Conservation (phyloP, 805 yeast genomes). For the Metschnikowia bowlesiae region DNA sequence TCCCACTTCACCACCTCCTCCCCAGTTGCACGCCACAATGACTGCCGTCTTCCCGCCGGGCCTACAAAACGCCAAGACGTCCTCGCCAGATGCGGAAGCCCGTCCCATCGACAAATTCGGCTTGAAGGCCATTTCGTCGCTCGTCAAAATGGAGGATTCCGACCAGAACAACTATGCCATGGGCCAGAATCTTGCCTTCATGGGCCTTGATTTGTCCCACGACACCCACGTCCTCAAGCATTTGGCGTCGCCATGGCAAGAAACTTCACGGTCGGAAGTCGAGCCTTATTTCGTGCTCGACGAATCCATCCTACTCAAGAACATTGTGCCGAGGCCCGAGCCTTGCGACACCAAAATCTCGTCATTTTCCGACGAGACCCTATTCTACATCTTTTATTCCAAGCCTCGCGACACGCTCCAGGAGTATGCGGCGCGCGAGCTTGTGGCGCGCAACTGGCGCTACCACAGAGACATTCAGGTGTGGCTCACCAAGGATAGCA, state of each 20-base stretch:
- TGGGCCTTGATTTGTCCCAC: conserved; percentile 57
- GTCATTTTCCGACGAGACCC: conserved; percentile 81
- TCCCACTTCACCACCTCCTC: neutral
- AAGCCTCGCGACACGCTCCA: conserved; percentile 91
- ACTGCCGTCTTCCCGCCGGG: conserved; percentile 17
- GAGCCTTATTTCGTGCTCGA: conserved; percentile 80
- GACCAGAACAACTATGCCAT: conserved; percentile 65
- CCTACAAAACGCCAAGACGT: conserved; percentile 8
- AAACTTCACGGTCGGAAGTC: conserved; percentile 83
- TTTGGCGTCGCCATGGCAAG: conserved; percentile 93
- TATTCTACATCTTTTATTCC: conserved; percentile 89
- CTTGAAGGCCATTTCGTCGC: conserved; percentile 54
- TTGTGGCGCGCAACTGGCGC: conserved; percentile 92
- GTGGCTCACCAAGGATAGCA: conserved; percentile 93
- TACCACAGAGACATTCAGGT: conserved; percentile 93
- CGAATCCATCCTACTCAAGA: conserved; percentile 28
- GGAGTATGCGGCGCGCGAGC: conserved; percentile 88
- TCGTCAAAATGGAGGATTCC: conserved; percentile 56
- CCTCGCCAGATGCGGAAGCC: conserved; percentile 7
- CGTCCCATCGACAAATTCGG: conserved; percentile 62
- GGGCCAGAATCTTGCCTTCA: conserved; percentile 67
- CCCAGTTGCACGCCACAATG: conserved; percentile 1
- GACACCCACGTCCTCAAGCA: conserved; percentile 52
- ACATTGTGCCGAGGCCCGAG: conserved; percentile 36
- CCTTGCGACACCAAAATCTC: conserved; percentile 49